Conservation (phyloP, 1,139 yeast genomes). For the Spencermartinsiella ligniputridi region DNA sequence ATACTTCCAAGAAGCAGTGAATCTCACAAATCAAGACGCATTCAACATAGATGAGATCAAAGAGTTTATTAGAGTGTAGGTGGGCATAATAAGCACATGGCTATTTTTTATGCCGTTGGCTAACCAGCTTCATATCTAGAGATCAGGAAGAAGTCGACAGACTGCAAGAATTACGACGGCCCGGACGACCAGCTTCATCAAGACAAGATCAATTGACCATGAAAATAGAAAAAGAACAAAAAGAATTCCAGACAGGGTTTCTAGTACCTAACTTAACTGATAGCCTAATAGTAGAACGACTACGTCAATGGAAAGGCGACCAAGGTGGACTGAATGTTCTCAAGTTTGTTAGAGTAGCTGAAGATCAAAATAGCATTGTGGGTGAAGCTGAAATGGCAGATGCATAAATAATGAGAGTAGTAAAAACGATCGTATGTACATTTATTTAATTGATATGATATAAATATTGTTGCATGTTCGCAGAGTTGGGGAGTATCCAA, state of each 20-base stretch:
- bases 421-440: not conserved
- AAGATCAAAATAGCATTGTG: conserved; percentile 13
- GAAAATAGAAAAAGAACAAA: conserved; percentile 54
- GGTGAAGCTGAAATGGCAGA: conserved; percentile 2
- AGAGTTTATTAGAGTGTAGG: conserved; percentile 48
- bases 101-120: too few relatives aligned
- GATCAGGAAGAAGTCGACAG: conserved; percentile 67
- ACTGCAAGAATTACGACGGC: conserved; percentile 59
- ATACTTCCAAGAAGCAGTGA: conserved; percentile 62
- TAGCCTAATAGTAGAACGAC: conserved; percentile 50
- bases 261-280: conserved; percentile 68
- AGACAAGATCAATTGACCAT: conserved; percentile 65
- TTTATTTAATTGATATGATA: too few relatives aligned
- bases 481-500: too few relatives aligned
- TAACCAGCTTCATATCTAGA: conserved; percentile 48
- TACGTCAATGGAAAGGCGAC: conserved; percentile 77
- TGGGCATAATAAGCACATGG: too few relatives aligned
- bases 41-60: conserved; percentile 58
- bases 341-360: conserved; percentile 37
- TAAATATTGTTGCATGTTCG: too few relatives aligned
- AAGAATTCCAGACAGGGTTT: conserved; percentile 62
- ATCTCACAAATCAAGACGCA: conserved; percentile 38
- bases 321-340: conserved; percentile 72
- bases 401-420: conserved; percentile 1
- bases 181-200: conserved; percentile 79